phyloP scores from a whole-genome alignment of 2,329 filamentous ascomycete genomes.

The Colletotrichum horii region DNA sequence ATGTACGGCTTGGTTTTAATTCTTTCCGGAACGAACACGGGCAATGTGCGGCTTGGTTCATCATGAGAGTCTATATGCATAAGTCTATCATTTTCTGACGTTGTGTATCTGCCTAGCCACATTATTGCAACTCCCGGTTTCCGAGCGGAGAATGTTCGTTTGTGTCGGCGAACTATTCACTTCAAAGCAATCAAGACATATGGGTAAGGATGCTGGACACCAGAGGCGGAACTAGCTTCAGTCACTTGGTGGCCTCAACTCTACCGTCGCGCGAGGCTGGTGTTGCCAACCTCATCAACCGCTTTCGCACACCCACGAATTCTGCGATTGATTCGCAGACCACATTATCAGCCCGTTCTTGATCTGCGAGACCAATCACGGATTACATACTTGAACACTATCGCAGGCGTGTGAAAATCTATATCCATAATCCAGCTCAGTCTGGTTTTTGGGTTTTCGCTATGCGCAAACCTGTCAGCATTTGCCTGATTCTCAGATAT shows the following conservation, averaged over 20 bases:
- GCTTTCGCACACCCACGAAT: not conserved
- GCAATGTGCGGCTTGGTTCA: no score
- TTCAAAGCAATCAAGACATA: not conserved
- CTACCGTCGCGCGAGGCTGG: not conserved
- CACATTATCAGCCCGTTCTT: no score
- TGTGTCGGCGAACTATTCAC: not conserved
- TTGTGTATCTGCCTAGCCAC: not conserved
- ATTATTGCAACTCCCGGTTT: not conserved
- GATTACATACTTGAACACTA: rapidly evolving
- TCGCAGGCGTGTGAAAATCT: no score
- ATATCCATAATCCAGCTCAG: no score
- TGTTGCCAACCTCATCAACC: not conserved
- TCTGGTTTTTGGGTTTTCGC: no score
- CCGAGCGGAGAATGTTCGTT: not conserved
- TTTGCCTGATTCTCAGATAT: no score
- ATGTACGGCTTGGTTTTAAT: not conserved
- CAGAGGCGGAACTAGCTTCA: not conserved
- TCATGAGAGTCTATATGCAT: no score
- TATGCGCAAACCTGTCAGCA: no score
- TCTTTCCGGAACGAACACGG: not conserved
- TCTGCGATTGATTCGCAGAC: no score
- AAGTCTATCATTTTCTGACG: not conserved
- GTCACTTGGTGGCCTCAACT: not conserved
- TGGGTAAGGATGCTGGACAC: not conserved
- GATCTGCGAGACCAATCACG: no score